Conservation (phyloP, 805 yeast species). For the Yamadazyma kitorensis region DNA sequence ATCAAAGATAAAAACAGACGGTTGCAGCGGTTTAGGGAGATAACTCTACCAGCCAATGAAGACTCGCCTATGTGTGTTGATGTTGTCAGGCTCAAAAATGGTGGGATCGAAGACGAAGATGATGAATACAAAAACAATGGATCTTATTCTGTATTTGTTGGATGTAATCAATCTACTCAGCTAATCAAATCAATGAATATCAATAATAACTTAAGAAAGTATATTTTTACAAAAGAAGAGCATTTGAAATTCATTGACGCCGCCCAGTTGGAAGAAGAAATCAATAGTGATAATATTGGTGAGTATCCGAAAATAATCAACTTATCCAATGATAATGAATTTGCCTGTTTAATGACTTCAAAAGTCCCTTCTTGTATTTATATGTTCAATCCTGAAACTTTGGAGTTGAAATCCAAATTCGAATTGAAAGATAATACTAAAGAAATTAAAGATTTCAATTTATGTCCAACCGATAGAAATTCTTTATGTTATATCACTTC, state of each 20-base stretch:
- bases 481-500: constrained; percentile 61
- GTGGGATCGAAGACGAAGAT: constrained; percentile 2
- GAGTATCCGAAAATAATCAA: constrained; percentile 65
- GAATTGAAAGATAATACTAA: constrained; percentile 48
- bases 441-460: constrained; percentile 57
- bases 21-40: constrained; percentile 62
- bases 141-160: constrained; percentile 57
- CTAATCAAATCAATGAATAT: constrained; percentile 53
- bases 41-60: constrained; percentile 57
- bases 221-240: constrained; percentile 51
- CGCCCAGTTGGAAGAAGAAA: constrained; percentile 52
- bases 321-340: constrained; percentile 55
- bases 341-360: constrained; percentile 70
- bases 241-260: constrained; percentile 60
- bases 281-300: constrained; percentile 31
- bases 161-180: constrained; percentile 68
- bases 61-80: constrained; percentile 90
- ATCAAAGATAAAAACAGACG: constrained; percentile 37
- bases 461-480: constrained; percentile 55
- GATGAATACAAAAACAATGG: constrained; percentile 19
- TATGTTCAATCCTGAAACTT: constrained; percentile 53
- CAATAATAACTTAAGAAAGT: constrained; percentile 73
- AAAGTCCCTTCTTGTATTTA: constrained; percentile 61
- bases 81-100: constrained; percentile 34
- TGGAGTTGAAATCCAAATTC: constrained; percentile 53